These are phyloP conservation scores for Aspergillus nomiae DNA, from an alignment of 2,329 filamentous ascomycete genomes.

Conservation along the genomic window DNA sequence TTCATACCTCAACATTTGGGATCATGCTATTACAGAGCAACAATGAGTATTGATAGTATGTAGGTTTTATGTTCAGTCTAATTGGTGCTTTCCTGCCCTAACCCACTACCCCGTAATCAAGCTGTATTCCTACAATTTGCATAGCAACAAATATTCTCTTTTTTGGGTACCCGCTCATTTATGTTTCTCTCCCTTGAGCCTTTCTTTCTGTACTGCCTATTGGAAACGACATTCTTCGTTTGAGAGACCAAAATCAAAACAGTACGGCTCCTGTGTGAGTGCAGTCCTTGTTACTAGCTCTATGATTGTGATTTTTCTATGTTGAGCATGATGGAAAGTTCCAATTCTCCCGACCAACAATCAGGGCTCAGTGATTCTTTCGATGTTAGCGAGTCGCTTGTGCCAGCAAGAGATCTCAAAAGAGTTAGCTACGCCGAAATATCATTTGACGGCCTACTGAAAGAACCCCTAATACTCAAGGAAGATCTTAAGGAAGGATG, in stretches of 20 bases:
- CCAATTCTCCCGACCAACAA: constrained; percentile 14
- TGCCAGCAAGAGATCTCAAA: constrained; percentile 57
- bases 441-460: constrained; percentile 73
- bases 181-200: background rate
- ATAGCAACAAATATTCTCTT: background rate
- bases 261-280: background rate
- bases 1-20: background rate
- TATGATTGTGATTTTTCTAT: background rate
- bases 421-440: constrained; percentile 53
- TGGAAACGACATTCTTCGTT: background rate
- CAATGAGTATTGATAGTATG: background rate
- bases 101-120: background rate
- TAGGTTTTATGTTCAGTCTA: background rate
- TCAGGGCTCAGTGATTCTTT: constrained; percentile 34
- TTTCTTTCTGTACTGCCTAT: background rate
- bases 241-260: background rate
- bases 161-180: background rate
- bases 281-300: background rate
- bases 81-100: background rate
- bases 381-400: constrained; percentile 56
- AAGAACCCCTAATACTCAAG: constrained; percentile 70
- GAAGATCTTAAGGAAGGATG: constrained; percentile 88
- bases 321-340: constrained; percentile 11
- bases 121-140: background rate
- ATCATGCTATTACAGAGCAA: background rate